phyloP scores from a whole-genome alignment of 805 yeast genomes.

The Schizosaccharomyces japonicus region DNA sequence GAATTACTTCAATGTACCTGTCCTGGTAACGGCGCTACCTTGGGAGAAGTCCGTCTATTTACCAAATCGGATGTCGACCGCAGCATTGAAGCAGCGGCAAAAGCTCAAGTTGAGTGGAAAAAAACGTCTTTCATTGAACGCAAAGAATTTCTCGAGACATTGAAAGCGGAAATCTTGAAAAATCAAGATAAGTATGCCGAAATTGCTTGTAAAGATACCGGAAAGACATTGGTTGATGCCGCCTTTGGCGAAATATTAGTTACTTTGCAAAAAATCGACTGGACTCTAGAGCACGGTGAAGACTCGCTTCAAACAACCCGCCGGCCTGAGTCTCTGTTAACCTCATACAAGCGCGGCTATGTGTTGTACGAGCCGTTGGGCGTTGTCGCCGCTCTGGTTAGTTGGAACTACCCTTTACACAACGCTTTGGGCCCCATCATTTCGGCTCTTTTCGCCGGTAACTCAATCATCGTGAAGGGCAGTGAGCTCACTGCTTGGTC shows the following conservation, averaged over 20 bases:
- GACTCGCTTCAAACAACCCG: conserved; percentile 39
- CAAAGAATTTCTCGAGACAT: conserved; percentile 43
- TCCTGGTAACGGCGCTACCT: conserved; percentile 83
- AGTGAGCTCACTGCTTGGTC: conserved; percentile 95
- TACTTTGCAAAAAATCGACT: conserved; percentile 72
- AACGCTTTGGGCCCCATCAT: conserved; percentile 80
- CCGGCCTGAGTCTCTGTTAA: conserved; percentile 60
- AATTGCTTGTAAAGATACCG: conserved; percentile 88
- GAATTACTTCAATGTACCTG: conserved; percentile 59
- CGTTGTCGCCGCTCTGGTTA: conserved; percentile 67
- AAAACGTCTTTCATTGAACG: conserved; percentile 39
- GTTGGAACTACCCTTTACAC: conserved; percentile 91
- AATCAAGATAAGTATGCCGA: conserved; percentile 74
- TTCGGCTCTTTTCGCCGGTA: conserved; percentile 75
- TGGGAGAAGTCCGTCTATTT: conserved; percentile 48
- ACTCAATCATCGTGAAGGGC: conserved; percentile 75
- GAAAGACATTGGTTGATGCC: conserved; percentile 16
- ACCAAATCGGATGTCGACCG: conserved; percentile 48
- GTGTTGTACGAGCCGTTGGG: conserved; percentile 84
- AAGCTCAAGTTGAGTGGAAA: conserved; percentile 32
- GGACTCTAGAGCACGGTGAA: conserved; percentile 75
- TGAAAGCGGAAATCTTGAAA: conserved; percentile 44
- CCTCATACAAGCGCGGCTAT: conserved; percentile 73
- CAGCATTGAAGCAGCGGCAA: conserved; percentile 28
- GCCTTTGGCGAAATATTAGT: conserved; percentile 67